Base-by-base conservation (phyloP, 2,329 filamentous ascomycete genomes). In the Huntiella decipiens region DNA sequence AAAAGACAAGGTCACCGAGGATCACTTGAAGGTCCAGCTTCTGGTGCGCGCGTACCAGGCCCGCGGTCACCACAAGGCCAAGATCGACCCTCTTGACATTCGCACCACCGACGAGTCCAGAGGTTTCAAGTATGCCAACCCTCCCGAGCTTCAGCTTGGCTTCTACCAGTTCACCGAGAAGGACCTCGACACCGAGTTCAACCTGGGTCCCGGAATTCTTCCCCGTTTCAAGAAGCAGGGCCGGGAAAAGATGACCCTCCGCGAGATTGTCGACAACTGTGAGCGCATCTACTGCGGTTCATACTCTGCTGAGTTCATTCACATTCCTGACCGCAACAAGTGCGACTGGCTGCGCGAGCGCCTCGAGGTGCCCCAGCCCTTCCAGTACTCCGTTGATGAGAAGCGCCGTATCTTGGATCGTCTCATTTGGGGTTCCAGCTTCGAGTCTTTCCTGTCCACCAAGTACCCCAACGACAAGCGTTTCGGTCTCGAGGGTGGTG, bases 381-480 rank as follows among this genome's bases (percentile, higher is more conserved):
- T 93, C 74, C 92, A 92, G 64, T 96, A 95, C 70, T 92, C 85
- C 1, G 81, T 94, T 50, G 91, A 96, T 58, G 91, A 98, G 73
- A 98, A 98, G 76, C 83, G 91, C 59, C 79, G 91, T 54, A 94
- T 98, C 55, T 74, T 98, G 54, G 91, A 98, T 66, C 84, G 91
- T 59, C 71, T 98, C 53, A 98, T 98, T 63, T 98, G 91, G 91
- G 88, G 84, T 61, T 93, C 87, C 53, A 95, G 85, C 65, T 98
- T 98, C 62, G 91, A 98, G 68, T 68, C 77, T 50, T 98, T 98
- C 73, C 69, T 93, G 54, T 79, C 91, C 48, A 95, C 86, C 49
- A 98, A 98, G 66, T 96, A 95, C 66, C 91, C 91, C 62, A 98
- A 98, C 65, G 91, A 98, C 68, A 98, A 98, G 74, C 84, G 91